phyloP scores from a whole-genome alignment of 495 filamentous ascomycete species.

The Chaetomium fimeti region DNA sequence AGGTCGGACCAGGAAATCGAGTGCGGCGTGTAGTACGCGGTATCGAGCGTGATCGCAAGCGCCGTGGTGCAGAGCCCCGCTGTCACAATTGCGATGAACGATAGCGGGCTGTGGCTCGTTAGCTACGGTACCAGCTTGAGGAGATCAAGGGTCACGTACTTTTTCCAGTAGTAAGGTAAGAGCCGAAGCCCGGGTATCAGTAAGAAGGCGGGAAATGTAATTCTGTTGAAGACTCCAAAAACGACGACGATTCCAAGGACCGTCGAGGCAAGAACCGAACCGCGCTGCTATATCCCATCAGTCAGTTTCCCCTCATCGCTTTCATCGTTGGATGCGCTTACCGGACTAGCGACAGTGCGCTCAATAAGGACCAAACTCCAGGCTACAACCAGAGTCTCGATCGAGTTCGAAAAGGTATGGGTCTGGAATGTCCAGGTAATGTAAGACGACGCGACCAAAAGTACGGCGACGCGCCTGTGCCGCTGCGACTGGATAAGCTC shows the following conservation, averaged over 20 bases:
- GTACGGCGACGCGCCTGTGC: slow-evolving; percentile 67
- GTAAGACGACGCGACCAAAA: slow-evolving; percentile 89
- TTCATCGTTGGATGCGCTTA: slow-evolving; percentile 37
- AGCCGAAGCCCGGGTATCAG: slow-evolving; percentile 76
- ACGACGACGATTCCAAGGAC: slow-evolving; percentile 77
- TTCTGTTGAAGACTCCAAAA: slow-evolving; percentile 88
- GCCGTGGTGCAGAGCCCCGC: slow-evolving; percentile 62
- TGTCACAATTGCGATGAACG: slow-evolving; percentile 58
- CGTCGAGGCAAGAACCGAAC: slow-evolving; percentile 69
- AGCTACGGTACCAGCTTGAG: slow-evolving; percentile 19
- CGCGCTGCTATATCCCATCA: slow-evolving; percentile 55
- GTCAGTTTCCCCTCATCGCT: slow-evolving; percentile 12
- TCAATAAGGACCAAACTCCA: slow-evolving; percentile 91
- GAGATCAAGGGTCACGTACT: slow-evolving; percentile 50
- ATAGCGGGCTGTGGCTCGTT: slow-evolving; percentile 58
- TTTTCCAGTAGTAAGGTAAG: slow-evolving; percentile 77
- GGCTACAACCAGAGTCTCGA: slow-evolving; percentile 86
- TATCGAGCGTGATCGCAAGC: slow-evolving; percentile 77
- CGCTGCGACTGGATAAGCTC: slow-evolving; percentile 76
- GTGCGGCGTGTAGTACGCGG: slow-evolving; percentile 68
- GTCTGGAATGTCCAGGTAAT: slow-evolving; percentile 99
- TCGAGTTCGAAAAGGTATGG: slow-evolving; percentile 96
- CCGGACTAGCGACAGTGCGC: slow-evolving; percentile 74
- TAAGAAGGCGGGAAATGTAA: slow-evolving; percentile 93
- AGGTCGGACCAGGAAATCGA: slow-evolving; percentile 57